Conservation (phyloP, 2,329 filamentous ascomycete genomes). For the Hymenoscyphus salicellus region DNA sequence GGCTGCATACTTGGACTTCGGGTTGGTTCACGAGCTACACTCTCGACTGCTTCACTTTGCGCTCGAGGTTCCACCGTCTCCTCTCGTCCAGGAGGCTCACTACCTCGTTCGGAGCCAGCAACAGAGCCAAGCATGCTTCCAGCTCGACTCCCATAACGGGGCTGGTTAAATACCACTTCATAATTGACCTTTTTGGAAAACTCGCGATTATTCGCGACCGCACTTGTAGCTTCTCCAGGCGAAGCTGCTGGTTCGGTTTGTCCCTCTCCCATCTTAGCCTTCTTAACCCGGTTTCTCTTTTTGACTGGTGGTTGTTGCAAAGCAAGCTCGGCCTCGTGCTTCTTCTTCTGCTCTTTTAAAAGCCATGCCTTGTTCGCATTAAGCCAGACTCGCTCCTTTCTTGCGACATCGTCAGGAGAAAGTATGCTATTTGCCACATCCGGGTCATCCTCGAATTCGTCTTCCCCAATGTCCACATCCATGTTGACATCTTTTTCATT, state of each 20-base stretch:
- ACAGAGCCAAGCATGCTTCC: slow-evolving; percentile 34
- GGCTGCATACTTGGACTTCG: not conserved
- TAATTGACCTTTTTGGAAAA: slow-evolving; percentile 78
- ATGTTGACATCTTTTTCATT: slow-evolving; percentile 53
- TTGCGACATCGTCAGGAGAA: slow-evolving; percentile 66
- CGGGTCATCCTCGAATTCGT: slow-evolving; percentile 84
- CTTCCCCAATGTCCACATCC: slow-evolving; percentile 66
- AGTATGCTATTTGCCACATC: slow-evolving; percentile 82
- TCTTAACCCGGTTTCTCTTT: slow-evolving; percentile 53
- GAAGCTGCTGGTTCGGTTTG: slow-evolving; percentile 65
- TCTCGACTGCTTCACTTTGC: not conserved
- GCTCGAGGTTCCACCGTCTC: not conserved
- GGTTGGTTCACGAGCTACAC: not conserved
- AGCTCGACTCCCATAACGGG: slow-evolving; percentile 46
- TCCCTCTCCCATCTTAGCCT: slow-evolving; percentile 60
- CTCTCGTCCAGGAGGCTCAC: not conserved
- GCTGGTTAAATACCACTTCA: slow-evolving; percentile 53
- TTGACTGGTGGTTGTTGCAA: slow-evolving; percentile 53
- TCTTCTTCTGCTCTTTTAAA: slow-evolving; percentile 78
- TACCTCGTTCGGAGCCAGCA: not conserved
- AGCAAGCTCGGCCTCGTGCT: slow-evolving; percentile 68
- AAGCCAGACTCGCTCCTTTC: slow-evolving; percentile 92
- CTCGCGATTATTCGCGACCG: slow-evolving; percentile 60
- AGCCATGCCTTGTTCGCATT: slow-evolving; percentile 94
- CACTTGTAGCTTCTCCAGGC: slow-evolving; percentile 65